These are phyloP conservation scores for Anthracocystis walkeri DNA, from an alignment of 1,284 basidiomycete species.

Conservation along the genomic window DNA sequence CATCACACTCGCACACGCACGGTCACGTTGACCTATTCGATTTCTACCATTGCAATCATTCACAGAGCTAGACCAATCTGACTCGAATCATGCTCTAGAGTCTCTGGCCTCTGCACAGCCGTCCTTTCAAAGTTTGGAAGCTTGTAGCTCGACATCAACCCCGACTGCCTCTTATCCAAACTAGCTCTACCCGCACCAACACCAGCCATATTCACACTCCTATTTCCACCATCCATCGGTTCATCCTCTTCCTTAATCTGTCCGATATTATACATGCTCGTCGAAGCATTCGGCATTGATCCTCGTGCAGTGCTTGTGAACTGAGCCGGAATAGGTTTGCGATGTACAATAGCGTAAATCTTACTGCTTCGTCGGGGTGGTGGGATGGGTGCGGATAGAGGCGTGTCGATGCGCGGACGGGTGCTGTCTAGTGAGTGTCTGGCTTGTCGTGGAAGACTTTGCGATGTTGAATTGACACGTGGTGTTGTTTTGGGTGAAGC, in stretches of 20 bases:
- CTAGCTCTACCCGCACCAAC: neutral
- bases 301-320: neutral
- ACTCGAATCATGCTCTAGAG: too few relatives aligned
- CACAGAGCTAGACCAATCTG: too few relatives aligned
- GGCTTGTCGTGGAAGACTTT: neutral
- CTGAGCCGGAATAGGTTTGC: neutral
- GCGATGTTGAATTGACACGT: neutral
- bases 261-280: slow-evolving; percentile 5
- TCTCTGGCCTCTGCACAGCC: too few relatives aligned
- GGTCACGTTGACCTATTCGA: too few relatives aligned
- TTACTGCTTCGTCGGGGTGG: slow-evolving; percentile 34
- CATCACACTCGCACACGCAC: too few relatives aligned
- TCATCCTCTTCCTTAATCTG: slow-evolving; percentile 31
- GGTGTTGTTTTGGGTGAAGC: neutral
- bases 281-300: neutral
- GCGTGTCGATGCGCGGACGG: neutral
- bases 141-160: slow-evolving; percentile 16
- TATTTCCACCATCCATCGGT: too few relatives aligned
- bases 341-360: slow-evolving; percentile 10
- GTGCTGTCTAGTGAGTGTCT: slow-evolving; percentile 15
- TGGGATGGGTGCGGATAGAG: slow-evolving; percentile 12
- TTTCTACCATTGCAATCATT: too few relatives aligned
- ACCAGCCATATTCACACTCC: neutral
- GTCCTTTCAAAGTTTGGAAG: too few relatives aligned
- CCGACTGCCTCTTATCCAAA: slow-evolving; percentile 8